Evolutionary conservation across 352 stramenopile species (phyloP), one percentile per base, ranked within the genome.

Genomic region (Pythium chondricola): DNA sequence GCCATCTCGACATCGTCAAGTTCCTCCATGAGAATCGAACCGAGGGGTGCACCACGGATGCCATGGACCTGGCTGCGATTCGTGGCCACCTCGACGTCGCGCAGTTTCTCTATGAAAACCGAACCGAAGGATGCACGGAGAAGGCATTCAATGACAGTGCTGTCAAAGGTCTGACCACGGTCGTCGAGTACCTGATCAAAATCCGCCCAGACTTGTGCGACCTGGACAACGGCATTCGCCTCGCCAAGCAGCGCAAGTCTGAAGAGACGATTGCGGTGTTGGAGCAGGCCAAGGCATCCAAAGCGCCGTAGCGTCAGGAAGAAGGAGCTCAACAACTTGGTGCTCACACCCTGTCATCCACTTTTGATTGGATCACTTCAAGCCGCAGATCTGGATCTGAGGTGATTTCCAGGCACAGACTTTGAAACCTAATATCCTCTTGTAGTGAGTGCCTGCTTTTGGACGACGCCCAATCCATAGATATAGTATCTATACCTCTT

Each of bases 31-130:
- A 62, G 25, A 52, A 74, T 31, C 43, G 57, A n/a, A 54, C 31
- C 2, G 61, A 68, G 36, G 61, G 30, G 13, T 87, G 74, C 51
- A 77, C 69, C 20, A 80, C 67, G 1, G 56, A 67, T 38, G 71
- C 74, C 1, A 84, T 87, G 68, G 61, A 83, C 55, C 73, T 73
- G 32, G 72, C 72, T 0, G 72, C 68, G 8, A 43, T 67, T 22
- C 67, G 62, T 38, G 58, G 58, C 3, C 70, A 80, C 41, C 36
- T 73, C 0, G 70, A 79, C 7, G 52, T 79, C 8, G 59, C 84
- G 24, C 39, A 48, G 16, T 87, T 67, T 29, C 57, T 87, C 29
- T 68, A 83, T 25, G 61, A 68, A 17, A 74, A 83, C 43, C 70
- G 72, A 14, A 48, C 40, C 0, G 74, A 85, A 51, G 72, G 75